These are phyloP conservation scores for Endoconidiophora laricicola DNA, from an alignment of 2,329 filamentous ascomycete species.

Conservation along the genomic window DNA sequence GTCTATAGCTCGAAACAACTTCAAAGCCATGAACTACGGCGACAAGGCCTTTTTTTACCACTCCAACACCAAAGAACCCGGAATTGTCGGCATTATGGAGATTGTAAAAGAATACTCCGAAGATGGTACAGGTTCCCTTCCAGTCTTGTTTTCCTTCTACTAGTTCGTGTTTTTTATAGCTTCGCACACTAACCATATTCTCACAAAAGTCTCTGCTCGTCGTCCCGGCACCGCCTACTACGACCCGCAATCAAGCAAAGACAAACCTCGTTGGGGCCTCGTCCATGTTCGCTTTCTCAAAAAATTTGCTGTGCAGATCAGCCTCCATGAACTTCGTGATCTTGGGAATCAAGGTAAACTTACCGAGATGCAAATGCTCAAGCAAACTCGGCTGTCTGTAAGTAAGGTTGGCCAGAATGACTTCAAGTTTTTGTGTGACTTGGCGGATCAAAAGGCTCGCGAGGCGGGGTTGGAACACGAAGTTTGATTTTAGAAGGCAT, in stretches of 20 bases:
- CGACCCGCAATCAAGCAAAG: conserved; percentile 51
- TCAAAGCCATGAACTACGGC: conserved; percentile 78
- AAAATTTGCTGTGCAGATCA: conserved; percentile 60
- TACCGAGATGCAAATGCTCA: conserved; percentile 67
- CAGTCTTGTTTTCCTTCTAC: background rate
- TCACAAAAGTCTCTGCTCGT: conserved; percentile 19
- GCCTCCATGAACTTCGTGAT: conserved; percentile 53
- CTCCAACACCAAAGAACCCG: conserved; percentile 79
- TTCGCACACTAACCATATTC: conserved; percentile 3
- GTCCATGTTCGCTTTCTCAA: conserved; percentile 77
- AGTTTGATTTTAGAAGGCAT: conserved; percentile 5
- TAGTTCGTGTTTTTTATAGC: background rate
- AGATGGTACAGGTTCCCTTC: conserved; percentile 40
- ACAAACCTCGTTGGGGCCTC: conserved; percentile 54
- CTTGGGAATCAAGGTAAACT: conserved; percentile 41
- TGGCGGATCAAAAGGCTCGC: conserved; percentile 30
- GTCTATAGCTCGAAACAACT: conserved; percentile 58
- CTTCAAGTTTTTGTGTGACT: conserved; percentile 44
- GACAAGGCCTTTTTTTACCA: conserved; percentile 96
- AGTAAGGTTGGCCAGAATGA: conserved; percentile 46
- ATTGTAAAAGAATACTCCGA: conserved; percentile 70
- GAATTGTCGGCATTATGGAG: conserved; percentile 76
- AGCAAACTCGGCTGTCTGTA: conserved; percentile 68
- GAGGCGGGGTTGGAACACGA: conserved; percentile 25
- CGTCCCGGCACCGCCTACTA: conserved; percentile 49